A percentile compares a stretch with the other conserved stretches of the same genome.
Conservation (phyloP, 345 rosid genomes). For the Lepidium aucheri region DNA sequence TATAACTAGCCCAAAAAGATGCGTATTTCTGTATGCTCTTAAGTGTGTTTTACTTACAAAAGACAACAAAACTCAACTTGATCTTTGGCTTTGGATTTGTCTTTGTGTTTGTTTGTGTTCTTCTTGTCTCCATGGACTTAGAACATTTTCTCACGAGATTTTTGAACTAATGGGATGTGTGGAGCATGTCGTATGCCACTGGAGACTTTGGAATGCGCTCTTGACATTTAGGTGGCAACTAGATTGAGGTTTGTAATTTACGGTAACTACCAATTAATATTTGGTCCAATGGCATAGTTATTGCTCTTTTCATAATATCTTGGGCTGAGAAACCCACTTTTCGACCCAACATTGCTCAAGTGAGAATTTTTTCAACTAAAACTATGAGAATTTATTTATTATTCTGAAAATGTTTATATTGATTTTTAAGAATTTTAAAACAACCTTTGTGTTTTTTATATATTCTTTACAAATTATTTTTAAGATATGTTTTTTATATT, state of each 20-base stretch:
- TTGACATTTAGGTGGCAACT: background rate
- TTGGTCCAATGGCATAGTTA: background rate
- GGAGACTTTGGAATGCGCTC: background rate
- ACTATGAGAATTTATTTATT: too few species aligned
- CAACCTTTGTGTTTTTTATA: too few species aligned
- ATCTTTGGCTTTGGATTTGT: constrained; percentile 4
- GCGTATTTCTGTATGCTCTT: background rate
- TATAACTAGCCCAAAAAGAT: background rate
- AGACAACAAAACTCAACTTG: background rate
- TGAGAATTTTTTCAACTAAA: too few species aligned
- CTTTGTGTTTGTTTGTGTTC: background rate
- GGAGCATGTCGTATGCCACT: background rate
- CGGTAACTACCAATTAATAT: background rate
- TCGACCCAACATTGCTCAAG: too few species aligned
- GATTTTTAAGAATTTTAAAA: too few species aligned
- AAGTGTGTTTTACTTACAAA: constrained; percentile 3
- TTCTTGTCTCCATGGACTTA: background rate
- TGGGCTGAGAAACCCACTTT: too few species aligned
- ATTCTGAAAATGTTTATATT: too few species aligned
- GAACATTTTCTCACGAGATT: background rate
- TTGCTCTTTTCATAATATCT: too few species aligned
- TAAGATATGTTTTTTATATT: too few species aligned
- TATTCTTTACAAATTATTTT: too few species aligned
- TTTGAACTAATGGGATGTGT: constrained; percentile 8
- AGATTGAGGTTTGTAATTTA: background rate